Base-by-base conservation (phyloP, 1,139 yeast genomes). In the Meyerozyma smithsonii region DNA sequence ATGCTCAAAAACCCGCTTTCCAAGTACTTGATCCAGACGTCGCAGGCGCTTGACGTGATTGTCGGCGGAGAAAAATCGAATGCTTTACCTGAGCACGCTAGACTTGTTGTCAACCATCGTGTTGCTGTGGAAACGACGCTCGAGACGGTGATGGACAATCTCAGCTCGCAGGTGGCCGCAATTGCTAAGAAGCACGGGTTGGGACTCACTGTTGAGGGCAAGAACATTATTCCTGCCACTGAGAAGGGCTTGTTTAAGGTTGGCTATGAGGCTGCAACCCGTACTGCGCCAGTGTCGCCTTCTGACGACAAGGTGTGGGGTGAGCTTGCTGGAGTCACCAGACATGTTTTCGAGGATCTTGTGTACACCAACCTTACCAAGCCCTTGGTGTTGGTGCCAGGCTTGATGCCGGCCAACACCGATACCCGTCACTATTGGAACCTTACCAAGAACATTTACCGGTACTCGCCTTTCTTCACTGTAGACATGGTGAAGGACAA, bases 341-440 rank as follows among this genome's bases (percentile, higher is more conserved):
- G 74, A 49, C 72, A 69, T 45, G 24, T 34, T 12, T 23, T 32
- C 15, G 30, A 24, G 17, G 23, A 23, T 36, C 55, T 66, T 48
- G 68, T 67, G 4, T 59, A 55, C 50, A 61, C 67, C 8, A 59
- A 64, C 26, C 42, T 61, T 24, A 55, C 54, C 10, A 56, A 66
- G 32, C 68, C 77, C 19, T 62, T 81, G 24, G 66, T 84, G 39
- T 66, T 79, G 17, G 65, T 89, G 2, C 94, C 95, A 8, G 66
- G 77, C 15, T 55, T 85, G 38, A 76, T 84, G 78, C 72, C 86
- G 5, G 96, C 86, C 24, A 88, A 87, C 60, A 88, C 96, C 2
- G 96, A 88, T 57, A 87, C 96, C 7, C 75, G 77, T 55, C 75
- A 78, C 56, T 87, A 84, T 63, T 85, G 94, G 90, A 61, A 69